These are phyloP conservation scores for Angomonas ambiguus DNA, from an alignment of 208 protist species.

Conservation along the genomic window DNA sequence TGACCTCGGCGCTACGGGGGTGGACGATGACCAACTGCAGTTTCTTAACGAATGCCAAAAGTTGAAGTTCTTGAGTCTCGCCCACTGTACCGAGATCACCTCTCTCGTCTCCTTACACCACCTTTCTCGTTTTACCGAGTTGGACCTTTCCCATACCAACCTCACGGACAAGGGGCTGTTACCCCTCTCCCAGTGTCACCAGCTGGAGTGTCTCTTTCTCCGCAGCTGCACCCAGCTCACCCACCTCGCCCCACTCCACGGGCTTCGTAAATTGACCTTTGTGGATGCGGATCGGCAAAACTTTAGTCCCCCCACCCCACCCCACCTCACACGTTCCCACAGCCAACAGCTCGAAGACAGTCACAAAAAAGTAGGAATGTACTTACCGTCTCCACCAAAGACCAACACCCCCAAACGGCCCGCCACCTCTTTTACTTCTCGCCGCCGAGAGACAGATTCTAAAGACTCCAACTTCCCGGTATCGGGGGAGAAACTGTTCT, in stretches of 20 bases:
- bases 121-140: constrained; percentile 30
- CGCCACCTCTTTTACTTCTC: not conserved
- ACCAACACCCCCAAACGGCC: not conserved
- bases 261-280: constrained; percentile 11
- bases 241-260: not conserved
- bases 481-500: not conserved
- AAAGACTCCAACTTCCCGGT: not conserved
- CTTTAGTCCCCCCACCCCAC: not conserved
- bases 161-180: constrained; percentile 12
- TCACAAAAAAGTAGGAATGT: not conserved
- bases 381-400: not conserved
- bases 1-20: constrained; percentile 35
- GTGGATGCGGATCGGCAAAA: constrained; percentile 18
- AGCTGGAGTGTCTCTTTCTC: constrained; percentile 40
- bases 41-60: constrained; percentile 17
- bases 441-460: not conserved
- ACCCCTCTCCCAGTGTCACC: not conserved
- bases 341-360: not conserved
- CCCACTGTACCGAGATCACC: constrained; percentile 36
- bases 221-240: constrained; percentile 25
- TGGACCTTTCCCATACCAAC: constrained; percentile 42
- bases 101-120: constrained; percentile 20
- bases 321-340: not conserved
- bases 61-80: constrained; percentile 43
- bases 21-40: constrained; percentile 32